Evolutionary conservation across 2,329 filamentous ascomycete species (phyloP).

Genomic region (Atkinsonella texensis): DNA sequence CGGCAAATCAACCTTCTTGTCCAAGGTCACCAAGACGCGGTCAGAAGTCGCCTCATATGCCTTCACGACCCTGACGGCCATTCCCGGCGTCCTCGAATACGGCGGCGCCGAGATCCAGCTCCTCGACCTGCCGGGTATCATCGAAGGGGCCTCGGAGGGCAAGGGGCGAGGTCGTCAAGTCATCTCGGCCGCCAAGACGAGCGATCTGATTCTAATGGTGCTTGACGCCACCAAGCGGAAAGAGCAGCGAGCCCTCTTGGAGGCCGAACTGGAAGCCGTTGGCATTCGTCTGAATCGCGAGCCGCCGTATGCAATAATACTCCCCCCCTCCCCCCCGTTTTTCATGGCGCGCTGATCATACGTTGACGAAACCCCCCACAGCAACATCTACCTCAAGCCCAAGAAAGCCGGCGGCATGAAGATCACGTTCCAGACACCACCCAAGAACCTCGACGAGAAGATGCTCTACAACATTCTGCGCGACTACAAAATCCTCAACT

Average conservation of each 20-base stretch:
- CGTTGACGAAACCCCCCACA: slow-evolving; percentile 20
- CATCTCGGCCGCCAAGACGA: slow-evolving; percentile 96
- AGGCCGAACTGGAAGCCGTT: slow-evolving; percentile 88
- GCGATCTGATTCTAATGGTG: slow-evolving; percentile 93
- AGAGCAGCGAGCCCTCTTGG: slow-evolving; percentile 79
- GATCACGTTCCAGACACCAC: slow-evolving; percentile 84
- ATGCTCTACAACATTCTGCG: slow-evolving; percentile 96
- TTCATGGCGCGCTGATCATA: neutral
- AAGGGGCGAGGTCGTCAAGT: slow-evolving; percentile 94
- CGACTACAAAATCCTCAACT: slow-evolving; percentile 98
- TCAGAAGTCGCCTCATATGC: slow-evolving; percentile 93
- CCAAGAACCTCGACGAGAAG: slow-evolving; percentile 89
- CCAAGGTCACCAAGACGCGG: slow-evolving; percentile 95
- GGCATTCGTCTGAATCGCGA: slow-evolving; percentile 88
- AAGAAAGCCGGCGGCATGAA: slow-evolving; percentile 99
- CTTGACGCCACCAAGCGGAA: slow-evolving; percentile 93
- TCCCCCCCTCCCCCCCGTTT: neutral
- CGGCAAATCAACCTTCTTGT: slow-evolving; percentile 97
- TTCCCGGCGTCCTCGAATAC: slow-evolving; percentile 94
- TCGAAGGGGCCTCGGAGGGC: slow-evolving; percentile 89
- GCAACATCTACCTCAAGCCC: slow-evolving; percentile 91
- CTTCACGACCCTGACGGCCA: slow-evolving; percentile 95
- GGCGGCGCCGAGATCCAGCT: slow-evolving; percentile 97
- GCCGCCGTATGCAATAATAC: slow-evolving; percentile 53
- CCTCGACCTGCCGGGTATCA: slow-evolving; percentile 94